Base-by-base conservation (phyloP, 257 asterid species). In the Solanum rostratum region DNA sequence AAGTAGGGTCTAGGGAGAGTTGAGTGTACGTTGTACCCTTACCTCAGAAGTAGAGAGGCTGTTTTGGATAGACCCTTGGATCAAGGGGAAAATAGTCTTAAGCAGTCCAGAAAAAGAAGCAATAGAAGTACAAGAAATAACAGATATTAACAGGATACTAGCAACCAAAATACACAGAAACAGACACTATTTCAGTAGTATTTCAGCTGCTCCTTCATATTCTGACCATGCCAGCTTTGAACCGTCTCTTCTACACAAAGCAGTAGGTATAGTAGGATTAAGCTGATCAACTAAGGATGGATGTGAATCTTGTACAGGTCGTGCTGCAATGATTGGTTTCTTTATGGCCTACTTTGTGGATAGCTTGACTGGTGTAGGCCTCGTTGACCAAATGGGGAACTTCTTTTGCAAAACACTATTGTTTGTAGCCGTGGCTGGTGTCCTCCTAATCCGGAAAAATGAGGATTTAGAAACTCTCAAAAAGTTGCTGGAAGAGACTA, bases 291-390 rank as follows among this genome's bases (percentile, higher is more conserved):
- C 66, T 79, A 83, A 87, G 27, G 18, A 5, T 22, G 63, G 11
- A n/a, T 66, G 60, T 49, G 19, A 86, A 45, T 59, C 39, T 29
- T 73, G 37, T 90, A 89, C 91, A 97, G 99, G 99, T 12, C 98
- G 99, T 60, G 98, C 99, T 81, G 99, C 99, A 5, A 97, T 97
- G 99, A 39, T 97, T 6, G 99, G 99, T 29, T 97, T 97, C 96
- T 95, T 97, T 89, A 94, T 93, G 98, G 98, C 99, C 20, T 97
- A 97, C 89, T 85, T 97, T 37, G 99, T 95, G 18, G 99, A 97
- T 88, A 91, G 98, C 84, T 89, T 97, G 85, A 97, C 98, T 0
- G 98, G 98, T 37, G 88, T 97, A 29, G 98, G 98, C 8, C 96
- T 97, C 1, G 99, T 97, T 2, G 98, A 95, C 84, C 99, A 97